Conservation (phyloP, 2,329 filamentous ascomycete species). For the Lasiodiplodia gonubiensis region DNA sequence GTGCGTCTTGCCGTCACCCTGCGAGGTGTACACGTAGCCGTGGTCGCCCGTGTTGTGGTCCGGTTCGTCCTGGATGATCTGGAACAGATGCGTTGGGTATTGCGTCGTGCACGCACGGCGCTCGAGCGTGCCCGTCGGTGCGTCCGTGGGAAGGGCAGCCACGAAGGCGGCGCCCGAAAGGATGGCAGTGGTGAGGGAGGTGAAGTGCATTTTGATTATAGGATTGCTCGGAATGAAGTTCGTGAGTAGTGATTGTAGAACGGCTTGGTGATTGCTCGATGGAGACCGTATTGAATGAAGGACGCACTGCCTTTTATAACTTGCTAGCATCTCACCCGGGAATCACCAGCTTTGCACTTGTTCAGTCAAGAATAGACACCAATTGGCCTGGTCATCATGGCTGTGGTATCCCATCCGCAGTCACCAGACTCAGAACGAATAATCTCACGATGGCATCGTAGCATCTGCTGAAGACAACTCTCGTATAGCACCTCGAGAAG, state of each 20-base stretch:
- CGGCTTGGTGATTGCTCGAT: not conserved
- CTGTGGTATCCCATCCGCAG: not conserved
- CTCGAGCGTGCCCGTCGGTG: conserved; percentile 29
- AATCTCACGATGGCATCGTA: conserved; percentile 16
- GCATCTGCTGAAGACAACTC: conserved; percentile 13
- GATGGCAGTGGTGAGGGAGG: conserved; percentile 32
- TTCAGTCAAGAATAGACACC: conserved; percentile 3
- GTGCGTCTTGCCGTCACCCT: conserved; percentile 28
- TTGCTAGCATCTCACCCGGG: not conserved
- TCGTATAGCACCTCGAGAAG: conserved; percentile 8
- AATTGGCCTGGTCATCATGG: not conserved
- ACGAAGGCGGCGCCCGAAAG: conserved; percentile 30
- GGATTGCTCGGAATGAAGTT: not conserved
- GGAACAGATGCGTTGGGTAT: conserved; percentile 33
- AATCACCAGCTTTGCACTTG: not conserved
- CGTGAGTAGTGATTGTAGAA: not conserved
- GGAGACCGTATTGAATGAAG: not conserved
- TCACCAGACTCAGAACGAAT: not conserved
- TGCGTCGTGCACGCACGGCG: conserved; percentile 34
- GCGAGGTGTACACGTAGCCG: conserved; percentile 3
- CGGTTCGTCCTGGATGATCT: conserved; percentile 35
- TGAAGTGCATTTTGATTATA: conserved; percentile 33
- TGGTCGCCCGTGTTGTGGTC: conserved; percentile 32
- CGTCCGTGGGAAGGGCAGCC: conserved; percentile 30
- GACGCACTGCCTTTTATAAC: not conserved